These are phyloP conservation scores for Psilocybe cyanescens DNA, from an alignment of 768 basidiomycete species.

Conservation along the genomic window DNA sequence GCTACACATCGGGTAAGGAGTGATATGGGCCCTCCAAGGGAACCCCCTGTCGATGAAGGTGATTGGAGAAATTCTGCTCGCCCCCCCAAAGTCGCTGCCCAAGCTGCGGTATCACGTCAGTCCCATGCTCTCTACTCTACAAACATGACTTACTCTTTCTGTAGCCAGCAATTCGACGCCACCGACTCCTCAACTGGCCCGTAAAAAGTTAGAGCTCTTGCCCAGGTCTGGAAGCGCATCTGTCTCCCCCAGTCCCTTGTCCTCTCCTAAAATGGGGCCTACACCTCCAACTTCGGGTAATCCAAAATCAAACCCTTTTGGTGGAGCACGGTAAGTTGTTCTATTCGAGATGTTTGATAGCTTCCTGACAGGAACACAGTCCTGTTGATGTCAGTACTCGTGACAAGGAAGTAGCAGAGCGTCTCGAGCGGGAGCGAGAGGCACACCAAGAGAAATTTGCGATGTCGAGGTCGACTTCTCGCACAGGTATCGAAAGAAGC, in stretches of 20 bases:
- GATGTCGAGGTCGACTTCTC: conserved; percentile 58
- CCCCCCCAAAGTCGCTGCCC: conserved; percentile 40
- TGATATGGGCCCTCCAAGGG: conserved; percentile 59
- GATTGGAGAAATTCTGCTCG: conserved; percentile 71
- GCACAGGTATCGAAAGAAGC: conserved; percentile 52
- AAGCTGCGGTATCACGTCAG: conserved; percentile 68
- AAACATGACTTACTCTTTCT: background rate
- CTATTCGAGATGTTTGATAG: background rate
- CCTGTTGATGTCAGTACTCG: conserved; percentile 83
- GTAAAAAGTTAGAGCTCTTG: conserved; percentile 84
- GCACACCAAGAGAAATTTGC: conserved; percentile 53
- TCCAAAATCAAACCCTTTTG: conserved; percentile 79
- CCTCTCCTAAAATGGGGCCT: conserved; percentile 74
- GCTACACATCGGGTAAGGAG: conserved; percentile 52
- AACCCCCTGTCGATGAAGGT: conserved; percentile 53
- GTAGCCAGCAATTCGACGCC: conserved; percentile 75
- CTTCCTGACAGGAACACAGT: conserved; percentile 37
- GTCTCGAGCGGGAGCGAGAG: conserved; percentile 70
- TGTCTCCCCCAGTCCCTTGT: conserved; percentile 71
- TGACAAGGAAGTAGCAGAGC: conserved; percentile 77
- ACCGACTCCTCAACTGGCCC: conserved; percentile 78
- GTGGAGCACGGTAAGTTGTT: conserved; percentile 70
- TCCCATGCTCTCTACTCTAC: conserved; percentile 4
- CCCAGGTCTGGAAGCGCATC: conserved; percentile 77
- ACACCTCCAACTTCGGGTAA: conserved; percentile 39